These are phyloP conservation scores for Carpinus viminea DNA, from an alignment of 306 rosid genomes.

Conservation along the genomic window DNA sequence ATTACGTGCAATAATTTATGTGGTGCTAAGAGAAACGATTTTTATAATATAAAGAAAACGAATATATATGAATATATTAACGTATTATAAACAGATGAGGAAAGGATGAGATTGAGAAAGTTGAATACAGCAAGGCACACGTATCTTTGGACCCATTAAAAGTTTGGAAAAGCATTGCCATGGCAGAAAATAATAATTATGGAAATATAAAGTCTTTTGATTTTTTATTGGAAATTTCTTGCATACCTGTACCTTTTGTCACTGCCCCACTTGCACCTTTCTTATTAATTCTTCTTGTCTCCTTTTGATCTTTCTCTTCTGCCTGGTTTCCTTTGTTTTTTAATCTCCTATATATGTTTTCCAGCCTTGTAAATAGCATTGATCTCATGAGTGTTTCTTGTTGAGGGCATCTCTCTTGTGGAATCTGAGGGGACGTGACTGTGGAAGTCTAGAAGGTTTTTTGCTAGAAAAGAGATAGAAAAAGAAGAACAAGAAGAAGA, in stretches of 20 bases:
- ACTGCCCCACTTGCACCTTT: constrained; percentile 14
- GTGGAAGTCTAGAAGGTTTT: constrained; percentile 30
- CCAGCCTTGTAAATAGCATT: constrained; percentile 14
- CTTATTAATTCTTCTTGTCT: background rate
- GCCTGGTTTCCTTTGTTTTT: background rate
- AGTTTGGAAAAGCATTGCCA: constrained; percentile 27
- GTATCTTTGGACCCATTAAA: constrained; percentile 43
- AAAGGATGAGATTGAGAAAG: constrained; percentile 17
- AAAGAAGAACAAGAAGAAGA: constrained; percentile 27
- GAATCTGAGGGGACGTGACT: constrained; percentile 51
- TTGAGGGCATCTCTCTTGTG: constrained; percentile 52
- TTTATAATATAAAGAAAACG: constrained; percentile 22
- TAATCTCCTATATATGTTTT: background rate
- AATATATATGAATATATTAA: constrained; percentile 22
- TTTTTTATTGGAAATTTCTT: constrained; percentile 16
- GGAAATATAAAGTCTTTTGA: background rate
- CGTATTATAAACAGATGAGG: background rate
- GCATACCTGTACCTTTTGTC: constrained; percentile 2
- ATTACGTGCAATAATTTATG: constrained; percentile 15
- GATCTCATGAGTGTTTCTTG: constrained; percentile 40
- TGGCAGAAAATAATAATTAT: constrained; percentile 14
- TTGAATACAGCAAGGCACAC: constrained; percentile 48
- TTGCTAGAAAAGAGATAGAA: constrained; percentile 15
- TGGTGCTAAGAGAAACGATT: constrained; percentile 2
- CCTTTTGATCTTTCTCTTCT: background rate